phyloP scores from a whole-genome alignment of 164 flowering plant species.

The Stephania yunnanensis region DNA sequence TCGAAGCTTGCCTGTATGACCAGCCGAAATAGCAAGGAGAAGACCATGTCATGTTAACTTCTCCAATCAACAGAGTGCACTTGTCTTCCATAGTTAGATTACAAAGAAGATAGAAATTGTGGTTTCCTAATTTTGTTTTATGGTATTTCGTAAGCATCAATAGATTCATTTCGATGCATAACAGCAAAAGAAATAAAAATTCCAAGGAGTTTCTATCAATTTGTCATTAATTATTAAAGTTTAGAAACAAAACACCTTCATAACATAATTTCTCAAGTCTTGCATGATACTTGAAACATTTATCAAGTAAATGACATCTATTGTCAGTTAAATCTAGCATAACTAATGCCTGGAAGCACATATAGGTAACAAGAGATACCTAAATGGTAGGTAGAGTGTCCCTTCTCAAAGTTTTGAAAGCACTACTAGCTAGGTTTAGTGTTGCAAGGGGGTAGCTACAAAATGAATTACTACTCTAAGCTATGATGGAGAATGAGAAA shows the following conservation, averaged over 20 bases:
- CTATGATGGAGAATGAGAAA: neutral
- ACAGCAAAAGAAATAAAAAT: too few species aligned
- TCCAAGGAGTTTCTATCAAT: neutral
- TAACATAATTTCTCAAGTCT: neutral
- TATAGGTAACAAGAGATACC: neutral
- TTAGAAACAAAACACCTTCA: neutral
- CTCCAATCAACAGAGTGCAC: neutral
- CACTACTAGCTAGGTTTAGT: neutral
- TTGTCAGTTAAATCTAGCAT: too few species aligned
- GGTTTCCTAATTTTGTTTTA: neutral
- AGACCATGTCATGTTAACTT: neutral
- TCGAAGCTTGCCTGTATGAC: slow-evolving; percentile 72
- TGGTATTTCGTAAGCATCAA: neutral
- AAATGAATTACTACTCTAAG: neutral
- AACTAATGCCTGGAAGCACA: neutral
- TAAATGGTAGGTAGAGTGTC: neutral
- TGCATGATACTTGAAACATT: neutral
- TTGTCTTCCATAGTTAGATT: too few species aligned
- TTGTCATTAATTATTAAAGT: neutral
- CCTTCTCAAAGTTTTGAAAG: neutral
- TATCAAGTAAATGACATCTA: neutral
- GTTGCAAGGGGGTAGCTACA: neutral
- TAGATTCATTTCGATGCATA: too few species aligned
- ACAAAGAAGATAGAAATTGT: too few species aligned
- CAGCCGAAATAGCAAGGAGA: neutral